Conservation (phyloP, 352 stramenopile genomes). For the Globisporangium iwayamae region DNA sequence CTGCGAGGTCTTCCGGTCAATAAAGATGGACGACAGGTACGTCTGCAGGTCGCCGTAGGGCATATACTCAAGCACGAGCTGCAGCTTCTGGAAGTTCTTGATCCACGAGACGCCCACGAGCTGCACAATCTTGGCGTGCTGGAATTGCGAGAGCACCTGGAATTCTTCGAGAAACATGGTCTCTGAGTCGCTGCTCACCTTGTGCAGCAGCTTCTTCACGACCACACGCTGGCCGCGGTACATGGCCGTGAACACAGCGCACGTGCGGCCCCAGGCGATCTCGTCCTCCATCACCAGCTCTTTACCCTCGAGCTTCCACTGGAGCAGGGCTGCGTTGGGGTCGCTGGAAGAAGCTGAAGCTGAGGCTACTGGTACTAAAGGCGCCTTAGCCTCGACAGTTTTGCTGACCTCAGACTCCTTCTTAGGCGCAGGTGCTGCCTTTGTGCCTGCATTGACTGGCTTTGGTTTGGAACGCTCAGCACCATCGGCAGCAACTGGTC, state of each 20-base stretch:
- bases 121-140: conserved; percentile 22
- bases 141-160: conserved; percentile 16
- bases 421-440: not conserved
- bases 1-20: not conserved
- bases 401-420: not conserved
- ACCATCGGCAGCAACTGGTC: not conserved
- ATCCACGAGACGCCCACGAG: conserved; percentile 23
- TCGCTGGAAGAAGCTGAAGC: not conserved
- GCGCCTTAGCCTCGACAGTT: not conserved
- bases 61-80: conserved; percentile 28
- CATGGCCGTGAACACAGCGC: conserved; percentile 14
- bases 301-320: conserved; percentile 4
- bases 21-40: conserved; percentile 14
- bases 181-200: not conserved
- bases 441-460: not conserved
- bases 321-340: not conserved
- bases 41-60: conserved; percentile 25
- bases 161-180: conserved; percentile 20
- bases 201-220: conserved; percentile 13
- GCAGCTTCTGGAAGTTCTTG: conserved; percentile 8
- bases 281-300: conserved; percentile 14
- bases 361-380: not conserved
- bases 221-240: conserved; percentile 13
- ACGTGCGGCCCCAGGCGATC: conserved; percentile 15
- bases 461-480: conserved; percentile 1